Evolutionary conservation across 2,329 filamentous ascomycete species (phyloP).

Genomic region (Nakataea oryzae): DNA sequence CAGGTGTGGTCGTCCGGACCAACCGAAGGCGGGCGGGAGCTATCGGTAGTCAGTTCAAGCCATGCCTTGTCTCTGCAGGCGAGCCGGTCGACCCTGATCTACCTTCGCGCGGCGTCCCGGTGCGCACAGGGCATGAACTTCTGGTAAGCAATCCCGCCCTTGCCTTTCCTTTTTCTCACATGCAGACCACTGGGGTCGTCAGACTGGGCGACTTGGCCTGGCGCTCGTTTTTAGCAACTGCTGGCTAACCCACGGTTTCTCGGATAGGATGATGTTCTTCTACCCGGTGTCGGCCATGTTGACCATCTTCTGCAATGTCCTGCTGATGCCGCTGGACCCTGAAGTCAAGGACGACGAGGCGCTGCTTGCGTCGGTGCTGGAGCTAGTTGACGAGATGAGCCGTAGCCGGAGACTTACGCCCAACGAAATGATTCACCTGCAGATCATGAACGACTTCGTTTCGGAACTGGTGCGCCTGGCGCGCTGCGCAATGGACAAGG

Average conservation of each 20-base stretch:
- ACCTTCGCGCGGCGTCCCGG: constrained; percentile 29
- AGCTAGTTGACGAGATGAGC: constrained; percentile 30
- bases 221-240: neutral
- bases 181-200: neutral
- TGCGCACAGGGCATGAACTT: constrained; percentile 35
- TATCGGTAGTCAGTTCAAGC: constrained; percentile 28
- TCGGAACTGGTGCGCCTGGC: constrained; percentile 9
- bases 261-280: constrained; percentile 39
- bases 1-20: constrained; percentile 22
- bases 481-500: constrained; percentile 7
- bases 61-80: constrained; percentile 42
- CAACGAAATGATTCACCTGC: constrained; percentile 7
- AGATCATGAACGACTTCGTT: constrained; percentile 8
- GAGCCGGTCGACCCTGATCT: constrained; percentile 42
- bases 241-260: neutral
- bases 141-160: constrained; percentile 26
- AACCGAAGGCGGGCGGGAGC: constrained; percentile 18
- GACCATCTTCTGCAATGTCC: constrained; percentile 42
- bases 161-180: neutral
- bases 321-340: constrained; percentile 33
- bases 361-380: constrained; percentile 28
- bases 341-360: constrained; percentile 33
- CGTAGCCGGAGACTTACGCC: neutral
- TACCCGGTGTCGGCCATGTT: constrained; percentile 45
- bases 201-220: neutral